Evolutionary conservation across 1,284 basidiomycete genomes (phyloP).

Genomic region (Rhodotorula sp.): DNA sequence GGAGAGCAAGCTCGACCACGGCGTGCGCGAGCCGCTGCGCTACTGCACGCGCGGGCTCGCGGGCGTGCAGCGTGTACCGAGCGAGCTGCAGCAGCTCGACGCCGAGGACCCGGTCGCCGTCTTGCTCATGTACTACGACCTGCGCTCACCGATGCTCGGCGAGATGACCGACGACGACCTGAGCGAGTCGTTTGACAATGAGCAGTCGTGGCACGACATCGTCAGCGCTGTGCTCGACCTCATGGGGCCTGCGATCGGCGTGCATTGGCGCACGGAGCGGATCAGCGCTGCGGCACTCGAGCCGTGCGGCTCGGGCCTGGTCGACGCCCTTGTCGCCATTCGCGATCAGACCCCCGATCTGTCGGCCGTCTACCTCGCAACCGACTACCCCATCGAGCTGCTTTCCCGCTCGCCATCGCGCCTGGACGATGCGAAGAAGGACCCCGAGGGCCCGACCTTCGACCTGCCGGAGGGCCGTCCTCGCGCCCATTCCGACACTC

Average conservation of each 20-base stretch:
- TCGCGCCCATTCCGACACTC: slow-evolving; percentile 24
- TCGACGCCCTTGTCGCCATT: slow-evolving; percentile 32
- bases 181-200: background rate
- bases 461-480: slow-evolving; percentile 34
- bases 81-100: background rate
- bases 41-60: background rate
- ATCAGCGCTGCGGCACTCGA: slow-evolving; percentile 28
- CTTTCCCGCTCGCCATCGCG: background rate
- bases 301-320: slow-evolving; percentile 36
- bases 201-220: slow-evolving; percentile 34
- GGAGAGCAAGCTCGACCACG: slow-evolving; percentile 2
- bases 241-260: slow-evolving; percentile 32
- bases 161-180: background rate
- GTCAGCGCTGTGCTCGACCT: slow-evolving; percentile 26
- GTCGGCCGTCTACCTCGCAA: slow-evolving; percentile 44
- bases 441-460: slow-evolving; percentile 31
- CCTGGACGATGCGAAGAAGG: background rate
- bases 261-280: slow-evolving; percentile 47
- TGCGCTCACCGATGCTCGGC: slow-evolving; percentile 9
- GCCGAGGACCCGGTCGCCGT: slow-evolving; percentile 1
- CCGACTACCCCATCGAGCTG: slow-evolving; percentile 46
- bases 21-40: background rate
- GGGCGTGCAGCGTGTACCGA: background rate
- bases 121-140: slow-evolving; percentile 18
- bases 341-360: slow-evolving; percentile 26